Evolutionary conservation across 805 yeast genomes (phyloP).

Genomic region (Starmerella floricola): DNA sequence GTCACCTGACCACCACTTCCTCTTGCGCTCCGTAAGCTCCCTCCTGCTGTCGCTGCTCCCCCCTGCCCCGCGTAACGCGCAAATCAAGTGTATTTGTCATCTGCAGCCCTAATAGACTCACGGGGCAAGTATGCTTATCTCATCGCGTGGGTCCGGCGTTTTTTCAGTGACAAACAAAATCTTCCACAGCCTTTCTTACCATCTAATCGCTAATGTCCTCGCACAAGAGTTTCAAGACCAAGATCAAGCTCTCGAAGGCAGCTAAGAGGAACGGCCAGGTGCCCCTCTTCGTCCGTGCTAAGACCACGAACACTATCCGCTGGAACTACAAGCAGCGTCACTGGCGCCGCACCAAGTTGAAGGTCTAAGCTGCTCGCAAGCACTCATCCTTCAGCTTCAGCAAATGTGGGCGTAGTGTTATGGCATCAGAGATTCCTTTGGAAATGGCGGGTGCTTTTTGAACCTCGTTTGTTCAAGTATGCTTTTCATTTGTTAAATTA

Average conservation of each 20-base stretch:
- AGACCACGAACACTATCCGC: conserved; percentile 89
- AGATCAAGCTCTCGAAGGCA: conserved; percentile 98
- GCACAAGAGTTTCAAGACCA: conserved; percentile 89
- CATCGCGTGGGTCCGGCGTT: neutral
- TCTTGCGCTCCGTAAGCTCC: no score
- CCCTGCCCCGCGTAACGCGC: no score
- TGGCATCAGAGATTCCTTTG: no score
- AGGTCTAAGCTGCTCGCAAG: conserved; percentile 48
- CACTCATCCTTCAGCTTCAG: neutral
- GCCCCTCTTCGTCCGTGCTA: conserved; percentile 99
- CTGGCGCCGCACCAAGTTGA: conserved; percentile 99
- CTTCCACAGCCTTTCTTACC: conserved; percentile 5
- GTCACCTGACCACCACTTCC: no score
- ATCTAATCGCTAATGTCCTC: conserved; percentile 25
- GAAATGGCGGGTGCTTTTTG: no score
- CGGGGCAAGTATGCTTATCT: neutral
- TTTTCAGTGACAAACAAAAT: neutral
- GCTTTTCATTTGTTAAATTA: no score
- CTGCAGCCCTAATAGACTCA: conserved; percentile 3
- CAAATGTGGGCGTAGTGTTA: no score
- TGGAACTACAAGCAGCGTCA: conserved; percentile 97
- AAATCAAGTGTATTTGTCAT: no score
- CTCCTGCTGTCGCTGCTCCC: no score
- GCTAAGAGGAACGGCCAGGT: conserved; percentile 98
- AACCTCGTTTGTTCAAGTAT: no score